phyloP scores from a whole-genome alignment of 257 asterid species.

The Nicotiana tomentosiformis region DNA sequence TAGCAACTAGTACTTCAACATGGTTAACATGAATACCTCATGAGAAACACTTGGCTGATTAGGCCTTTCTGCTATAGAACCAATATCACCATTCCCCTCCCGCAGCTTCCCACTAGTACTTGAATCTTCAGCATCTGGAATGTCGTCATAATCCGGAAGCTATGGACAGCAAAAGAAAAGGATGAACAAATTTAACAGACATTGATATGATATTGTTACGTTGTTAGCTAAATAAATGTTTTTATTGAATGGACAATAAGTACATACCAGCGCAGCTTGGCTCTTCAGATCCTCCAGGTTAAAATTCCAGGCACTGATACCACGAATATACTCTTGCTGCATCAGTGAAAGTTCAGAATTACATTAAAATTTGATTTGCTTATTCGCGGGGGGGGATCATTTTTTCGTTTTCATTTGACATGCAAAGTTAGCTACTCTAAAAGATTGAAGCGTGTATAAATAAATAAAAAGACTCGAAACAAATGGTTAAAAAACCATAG shows the following conservation, averaged over 20 bases:
- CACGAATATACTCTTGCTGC: slow-evolving; percentile 98
- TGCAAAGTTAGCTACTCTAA: background rate
- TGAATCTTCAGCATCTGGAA: slow-evolving; percentile 51
- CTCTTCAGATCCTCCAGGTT: slow-evolving; percentile 88
- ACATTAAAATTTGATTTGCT: background rate
- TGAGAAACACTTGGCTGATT: slow-evolving; percentile 37
- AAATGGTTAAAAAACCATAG: background rate
- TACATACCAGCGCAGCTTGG: slow-evolving; percentile 87
- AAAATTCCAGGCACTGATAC: slow-evolving; percentile 97
- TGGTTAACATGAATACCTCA: slow-evolving; percentile 37
- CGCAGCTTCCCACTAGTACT: slow-evolving; percentile 36
- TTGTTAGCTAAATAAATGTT: slow-evolving; percentile 4
- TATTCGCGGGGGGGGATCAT: no score
- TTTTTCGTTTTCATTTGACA: background rate
- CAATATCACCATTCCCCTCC: slow-evolving; percentile 36
- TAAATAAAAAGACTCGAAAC: background rate
- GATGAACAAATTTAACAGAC: background rate
- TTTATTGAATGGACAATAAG: slow-evolving; percentile 16
- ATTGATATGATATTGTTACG: background rate
- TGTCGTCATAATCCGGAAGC: slow-evolving; percentile 70
- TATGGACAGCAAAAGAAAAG: slow-evolving; percentile 29
- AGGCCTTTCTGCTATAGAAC: slow-evolving; percentile 36
- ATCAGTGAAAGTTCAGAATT: slow-evolving; percentile 9
- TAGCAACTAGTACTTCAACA: background rate
- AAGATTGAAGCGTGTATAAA: background rate